These are phyloP conservation scores for Vitis hybrid DNA, from an alignment of 177 flowering plant genomes.

Conservation along the genomic window DNA sequence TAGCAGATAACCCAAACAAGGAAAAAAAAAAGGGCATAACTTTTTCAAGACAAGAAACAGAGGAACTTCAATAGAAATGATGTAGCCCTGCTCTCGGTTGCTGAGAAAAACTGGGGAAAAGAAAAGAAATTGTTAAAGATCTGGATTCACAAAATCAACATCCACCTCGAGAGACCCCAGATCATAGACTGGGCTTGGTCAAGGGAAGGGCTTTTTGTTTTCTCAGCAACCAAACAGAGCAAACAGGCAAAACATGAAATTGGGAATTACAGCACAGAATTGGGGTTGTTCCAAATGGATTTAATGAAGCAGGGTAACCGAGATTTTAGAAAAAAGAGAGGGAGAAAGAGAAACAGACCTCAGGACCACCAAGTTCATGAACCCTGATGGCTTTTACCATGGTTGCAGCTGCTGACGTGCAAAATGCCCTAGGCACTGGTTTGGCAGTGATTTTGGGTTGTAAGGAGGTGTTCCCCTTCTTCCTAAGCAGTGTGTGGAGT, in stretches of 20 bases:
- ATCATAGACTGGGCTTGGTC: too few species aligned
- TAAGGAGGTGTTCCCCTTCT: neutral
- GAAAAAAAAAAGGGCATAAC: too few species aligned
- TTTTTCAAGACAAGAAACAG: too few species aligned
- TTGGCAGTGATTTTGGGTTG: neutral
- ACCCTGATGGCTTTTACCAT: constrained; percentile 88
- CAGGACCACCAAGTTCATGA: constrained; percentile 80
- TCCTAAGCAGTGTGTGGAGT: neutral
- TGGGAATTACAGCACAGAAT: constrained; percentile 2
- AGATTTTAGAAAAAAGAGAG: neutral
- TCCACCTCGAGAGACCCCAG: too few species aligned
- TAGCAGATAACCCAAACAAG: too few species aligned
- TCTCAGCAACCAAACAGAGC: too few species aligned
- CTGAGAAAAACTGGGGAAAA: too few species aligned
- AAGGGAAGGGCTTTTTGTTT: too few species aligned
- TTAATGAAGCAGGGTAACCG: neutral
- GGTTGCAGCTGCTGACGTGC: constrained; percentile 13
- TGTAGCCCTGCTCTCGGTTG: too few species aligned
- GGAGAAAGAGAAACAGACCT: constrained; percentile 38
- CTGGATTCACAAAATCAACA: too few species aligned
- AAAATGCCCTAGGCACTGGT: neutral
- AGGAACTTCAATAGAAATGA: too few species aligned
- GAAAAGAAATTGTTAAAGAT: too few species aligned
- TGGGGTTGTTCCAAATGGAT: neutral
- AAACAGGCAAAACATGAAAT: neutral